phyloP scores from a whole-genome alignment of 352 stramenopile genomes.

The Pythium grandisporangium region DNA sequence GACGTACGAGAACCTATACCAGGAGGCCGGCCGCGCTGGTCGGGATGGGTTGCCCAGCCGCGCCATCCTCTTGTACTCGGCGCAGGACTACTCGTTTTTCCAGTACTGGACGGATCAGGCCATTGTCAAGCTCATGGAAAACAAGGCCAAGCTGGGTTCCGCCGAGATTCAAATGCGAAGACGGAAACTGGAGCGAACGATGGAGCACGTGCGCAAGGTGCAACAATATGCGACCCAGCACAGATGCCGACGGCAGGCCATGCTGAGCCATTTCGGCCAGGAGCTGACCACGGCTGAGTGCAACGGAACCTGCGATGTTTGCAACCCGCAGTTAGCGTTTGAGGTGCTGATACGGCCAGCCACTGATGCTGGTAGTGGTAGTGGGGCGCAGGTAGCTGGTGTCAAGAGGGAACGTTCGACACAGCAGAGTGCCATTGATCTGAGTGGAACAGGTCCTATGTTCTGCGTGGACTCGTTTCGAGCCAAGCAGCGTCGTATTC shows the following conservation, averaged over 20 bases:
- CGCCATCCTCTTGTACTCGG: constrained; percentile 76
- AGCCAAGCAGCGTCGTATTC: too few relatives aligned
- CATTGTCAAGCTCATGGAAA: constrained; percentile 11
- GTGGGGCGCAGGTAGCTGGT: constrained; percentile 11
- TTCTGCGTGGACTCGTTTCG: background rate
- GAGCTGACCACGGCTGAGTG: constrained; percentile 23
- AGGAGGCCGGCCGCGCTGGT: constrained; percentile 93
- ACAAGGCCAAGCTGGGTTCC: constrained; percentile 12
- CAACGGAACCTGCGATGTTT: constrained; percentile 34
- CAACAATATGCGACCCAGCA: constrained; percentile 24
- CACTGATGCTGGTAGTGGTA: background rate
- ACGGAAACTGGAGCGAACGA: constrained; percentile 8
- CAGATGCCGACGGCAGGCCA: constrained; percentile 26
- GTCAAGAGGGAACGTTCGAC: background rate
- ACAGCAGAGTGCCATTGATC: background rate
- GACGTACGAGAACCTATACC: constrained; percentile 94
- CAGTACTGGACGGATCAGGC: constrained; percentile 14
- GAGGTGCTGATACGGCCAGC: constrained; percentile 11
- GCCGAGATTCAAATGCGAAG: constrained; percentile 1
- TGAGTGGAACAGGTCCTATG: background rate
- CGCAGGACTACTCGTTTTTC: constrained; percentile 29
- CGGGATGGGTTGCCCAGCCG: constrained; percentile 85
- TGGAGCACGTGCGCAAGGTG: constrained; percentile 22
- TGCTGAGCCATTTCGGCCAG: constrained; percentile 43
- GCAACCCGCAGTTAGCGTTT: constrained; percentile 25